Conservation (phyloP, 257 asterid species). For the Solanum sitiens region DNA sequence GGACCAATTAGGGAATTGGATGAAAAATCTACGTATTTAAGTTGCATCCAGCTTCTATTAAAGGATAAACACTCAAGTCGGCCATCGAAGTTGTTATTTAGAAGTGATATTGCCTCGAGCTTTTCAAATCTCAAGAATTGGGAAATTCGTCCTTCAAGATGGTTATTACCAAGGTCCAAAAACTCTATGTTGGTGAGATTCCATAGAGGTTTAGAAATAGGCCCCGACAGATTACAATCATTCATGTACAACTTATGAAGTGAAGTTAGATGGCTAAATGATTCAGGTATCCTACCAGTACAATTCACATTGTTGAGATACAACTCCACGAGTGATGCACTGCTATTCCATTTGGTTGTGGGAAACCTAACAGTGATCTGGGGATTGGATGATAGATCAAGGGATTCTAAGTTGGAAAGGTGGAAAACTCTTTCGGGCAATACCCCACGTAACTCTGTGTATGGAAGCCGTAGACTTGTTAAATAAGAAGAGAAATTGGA, state of each 20-base stretch:
- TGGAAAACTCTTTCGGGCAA: not conserved
- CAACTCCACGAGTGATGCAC: not conserved
- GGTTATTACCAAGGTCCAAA: rapidly evolving
- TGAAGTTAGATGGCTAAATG: not conserved
- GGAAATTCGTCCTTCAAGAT: not conserved
- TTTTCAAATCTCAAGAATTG: not conserved
- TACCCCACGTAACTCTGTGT: not conserved
- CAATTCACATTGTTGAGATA: not conserved
- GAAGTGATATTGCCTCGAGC: rapidly evolving
- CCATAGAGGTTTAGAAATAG: too few relatives aligned
- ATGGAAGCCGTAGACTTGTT: rapidly evolving
- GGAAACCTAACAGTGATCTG: too few relatives aligned
- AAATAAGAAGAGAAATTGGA: too few relatives aligned
- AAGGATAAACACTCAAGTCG: not conserved
- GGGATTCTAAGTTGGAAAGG: not conserved
- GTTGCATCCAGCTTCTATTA: not conserved
- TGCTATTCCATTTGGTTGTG: too few relatives aligned
- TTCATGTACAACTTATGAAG: not conserved
- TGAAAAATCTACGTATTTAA: rapidly evolving
- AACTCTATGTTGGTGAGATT: too few relatives aligned
- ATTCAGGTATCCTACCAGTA: not conserved
- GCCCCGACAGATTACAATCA: too few relatives aligned
- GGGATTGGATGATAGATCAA: rapidly evolving
- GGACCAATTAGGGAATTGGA: not conserved
- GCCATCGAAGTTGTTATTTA: not conserved